Evolutionary conservation across 148 eudicot genomes (phyloP).

Genomic region (Rhododendron molle): DNA sequence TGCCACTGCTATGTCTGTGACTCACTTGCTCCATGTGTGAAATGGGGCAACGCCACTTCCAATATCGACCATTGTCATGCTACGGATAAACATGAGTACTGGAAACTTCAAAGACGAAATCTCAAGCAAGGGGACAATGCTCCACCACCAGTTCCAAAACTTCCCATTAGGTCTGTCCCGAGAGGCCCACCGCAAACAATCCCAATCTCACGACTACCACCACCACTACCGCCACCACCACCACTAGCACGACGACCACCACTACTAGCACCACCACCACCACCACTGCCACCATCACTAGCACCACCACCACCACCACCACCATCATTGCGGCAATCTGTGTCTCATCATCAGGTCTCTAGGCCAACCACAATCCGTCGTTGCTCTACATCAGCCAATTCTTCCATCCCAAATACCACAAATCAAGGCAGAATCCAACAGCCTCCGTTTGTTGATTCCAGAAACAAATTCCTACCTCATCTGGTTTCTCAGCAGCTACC

Average conservation of each 20-base stretch:
- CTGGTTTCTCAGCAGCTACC: conserved; percentile 23
- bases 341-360: conserved; percentile 4
- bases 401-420: conserved; percentile 26
- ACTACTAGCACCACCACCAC: too few relatives aligned
- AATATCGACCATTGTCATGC: conserved; percentile 73
- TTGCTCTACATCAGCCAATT: conserved; percentile 16
- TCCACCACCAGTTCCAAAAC: conserved; percentile 20
- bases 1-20: conserved; percentile 98
- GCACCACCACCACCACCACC: not conserved
- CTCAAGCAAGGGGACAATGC: conserved; percentile 33
- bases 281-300: not conserved
- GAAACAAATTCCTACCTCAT: conserved; percentile 34
- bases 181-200: conserved; percentile 5
- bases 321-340: not conserved
- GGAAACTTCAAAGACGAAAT: conserved; percentile 55
- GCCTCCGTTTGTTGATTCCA: conserved; percentile 17
- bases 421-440: conserved; percentile 30
- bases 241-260: not conserved
- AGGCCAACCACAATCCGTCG: conserved; percentile 17
- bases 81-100: conserved; percentile 56
- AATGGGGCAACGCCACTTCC: conserved; percentile 64
- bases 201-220: conserved; percentile 14
- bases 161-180: conserved; percentile 13
- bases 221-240: conserved; percentile 10
- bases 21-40: conserved; percentile 74